Conservation (phyloP, 2,329 filamentous ascomycete species). For the Lachnellula cervina region DNA sequence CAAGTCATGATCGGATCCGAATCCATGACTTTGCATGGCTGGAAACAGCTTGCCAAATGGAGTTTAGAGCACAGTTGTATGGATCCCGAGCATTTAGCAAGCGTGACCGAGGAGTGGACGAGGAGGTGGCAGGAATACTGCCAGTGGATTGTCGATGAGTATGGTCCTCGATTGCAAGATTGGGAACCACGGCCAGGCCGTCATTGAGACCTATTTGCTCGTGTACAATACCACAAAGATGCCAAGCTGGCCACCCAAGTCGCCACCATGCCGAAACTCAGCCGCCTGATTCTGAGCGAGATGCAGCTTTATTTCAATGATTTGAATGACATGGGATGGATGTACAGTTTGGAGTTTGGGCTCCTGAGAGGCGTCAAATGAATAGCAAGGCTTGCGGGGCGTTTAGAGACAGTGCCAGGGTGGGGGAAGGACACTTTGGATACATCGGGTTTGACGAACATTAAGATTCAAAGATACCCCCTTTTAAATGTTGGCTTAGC, state of each 20-base stretch:
- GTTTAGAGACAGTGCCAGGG: not conserved
- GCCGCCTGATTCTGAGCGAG: no score
- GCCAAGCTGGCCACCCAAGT: not conserved
- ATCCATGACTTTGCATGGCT: constrained; percentile 63
- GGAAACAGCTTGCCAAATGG: constrained; percentile 64
- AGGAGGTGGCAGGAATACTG: constrained; percentile 56
- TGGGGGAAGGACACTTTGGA: not conserved
- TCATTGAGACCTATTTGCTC: not conserved
- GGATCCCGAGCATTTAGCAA: constrained; percentile 37
- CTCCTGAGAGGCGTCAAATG: not conserved
- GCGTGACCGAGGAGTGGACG: constrained; percentile 44
- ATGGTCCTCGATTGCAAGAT: constrained; percentile 25
- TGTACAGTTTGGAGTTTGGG: not conserved
- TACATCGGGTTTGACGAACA: not conserved
- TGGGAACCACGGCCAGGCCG: constrained; percentile 13
- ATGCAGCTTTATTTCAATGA: no score
- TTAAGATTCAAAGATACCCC: not conserved
- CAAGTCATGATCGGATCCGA: constrained; percentile 66
- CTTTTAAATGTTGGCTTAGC: not conserved
- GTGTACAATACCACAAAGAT: not conserved
- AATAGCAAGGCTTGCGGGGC: not conserved
- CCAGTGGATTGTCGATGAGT: constrained; percentile 42
- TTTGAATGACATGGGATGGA: not conserved
- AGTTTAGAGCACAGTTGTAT: constrained; percentile 58
- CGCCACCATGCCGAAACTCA: not conserved